phyloP scores from a whole-genome alignment of 345 rosid species.

The Citrus glauca region DNA sequence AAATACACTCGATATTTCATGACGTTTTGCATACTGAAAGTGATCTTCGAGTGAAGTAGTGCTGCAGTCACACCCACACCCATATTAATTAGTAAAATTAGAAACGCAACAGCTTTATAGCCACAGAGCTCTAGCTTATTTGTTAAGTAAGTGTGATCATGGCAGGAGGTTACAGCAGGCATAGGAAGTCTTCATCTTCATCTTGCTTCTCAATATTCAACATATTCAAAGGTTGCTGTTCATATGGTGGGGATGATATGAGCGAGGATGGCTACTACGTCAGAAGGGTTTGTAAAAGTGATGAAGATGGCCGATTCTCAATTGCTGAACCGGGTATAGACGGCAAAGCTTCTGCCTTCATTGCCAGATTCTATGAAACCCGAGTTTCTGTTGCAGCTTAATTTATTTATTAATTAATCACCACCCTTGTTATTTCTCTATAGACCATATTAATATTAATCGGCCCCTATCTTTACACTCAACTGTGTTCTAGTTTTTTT shows the following conservation, averaged over 20 bases:
- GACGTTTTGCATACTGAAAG: not conserved
- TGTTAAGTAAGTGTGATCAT: not conserved
- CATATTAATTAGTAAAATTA: not conserved
- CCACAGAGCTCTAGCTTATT: no score
- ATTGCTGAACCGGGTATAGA: slow-evolving; percentile 81
- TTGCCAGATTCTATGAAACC: slow-evolving; percentile 51
- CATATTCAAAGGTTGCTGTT: slow-evolving; percentile 63
- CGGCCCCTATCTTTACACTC: not conserved
- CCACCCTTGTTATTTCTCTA: not conserved
- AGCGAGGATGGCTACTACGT: slow-evolving; percentile 51
- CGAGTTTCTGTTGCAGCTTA: slow-evolving; percentile 41
- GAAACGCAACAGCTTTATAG: no score
- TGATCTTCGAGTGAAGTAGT: no score
- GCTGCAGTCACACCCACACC: not conserved
- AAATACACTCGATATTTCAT: slow-evolving; percentile 4
- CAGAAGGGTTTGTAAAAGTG: slow-evolving; percentile 50
- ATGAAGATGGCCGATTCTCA: slow-evolving; percentile 69
- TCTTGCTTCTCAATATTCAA: slow-evolving; percentile 32
- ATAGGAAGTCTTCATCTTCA: slow-evolving; percentile 40
- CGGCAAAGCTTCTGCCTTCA: slow-evolving; percentile 66
- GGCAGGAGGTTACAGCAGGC: slow-evolving; percentile 32
- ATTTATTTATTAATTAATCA: slow-evolving; percentile 4
- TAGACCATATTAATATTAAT: no score
- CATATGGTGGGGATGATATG: slow-evolving; percentile 36
- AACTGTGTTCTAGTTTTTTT: not conserved